Base-by-base conservation (phyloP, 352 stramenopile genomes). In the Nothophytophthora sp. region DNA sequence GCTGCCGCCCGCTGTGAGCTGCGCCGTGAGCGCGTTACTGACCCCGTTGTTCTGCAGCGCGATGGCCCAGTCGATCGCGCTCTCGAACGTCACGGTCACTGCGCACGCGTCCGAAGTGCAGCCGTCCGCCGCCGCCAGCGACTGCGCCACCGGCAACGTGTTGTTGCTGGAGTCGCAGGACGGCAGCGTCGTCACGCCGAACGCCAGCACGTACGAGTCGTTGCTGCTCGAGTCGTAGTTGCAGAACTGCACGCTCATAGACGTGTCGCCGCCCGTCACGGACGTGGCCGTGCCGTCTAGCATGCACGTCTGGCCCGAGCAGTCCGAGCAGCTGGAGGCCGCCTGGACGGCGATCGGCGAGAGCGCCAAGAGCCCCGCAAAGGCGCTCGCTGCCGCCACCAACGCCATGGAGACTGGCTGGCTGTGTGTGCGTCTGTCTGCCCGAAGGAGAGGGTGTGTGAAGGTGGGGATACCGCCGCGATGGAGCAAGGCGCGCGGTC, bases 21-120 rank as follows among this genome's bases (percentile, higher is more conserved):
- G 73, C n/a, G 76, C 81, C 15, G 76, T 69, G 5, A 92, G 43
- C 15, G 61, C 67, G 39, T 86, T 89, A 22, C 48, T 34, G 2
- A 50, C 67, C 13, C 40, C 61, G 29, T 56, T 51, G 18, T 56
- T 81, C 39, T 73, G 68, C 51, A 88, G 55, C 5, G 65, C 73
- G 40, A 90, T 54, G 16, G 80, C 82, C 83, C 83, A 93, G 60
- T 93, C 83, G 22, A 93, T 34, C 1, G 64, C 46, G 1, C 33
- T 19, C 41, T 83, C 51, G 33, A 93, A 71, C 32, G 47, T 70
- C 8, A 73, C 74, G 19, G 56, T 73, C n/a, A 92, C 67, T 8
- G 66, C 38, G 60, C 83, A 93, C 32, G 63, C 53, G 15, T 76
- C 64, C 16, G 63, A 41, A 5, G 67, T 53, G 29, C 77, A 89